Evolutionary conservation across 163 green algal genomes (phyloP).

Genomic region (Prototheca stagnorum): DNA sequence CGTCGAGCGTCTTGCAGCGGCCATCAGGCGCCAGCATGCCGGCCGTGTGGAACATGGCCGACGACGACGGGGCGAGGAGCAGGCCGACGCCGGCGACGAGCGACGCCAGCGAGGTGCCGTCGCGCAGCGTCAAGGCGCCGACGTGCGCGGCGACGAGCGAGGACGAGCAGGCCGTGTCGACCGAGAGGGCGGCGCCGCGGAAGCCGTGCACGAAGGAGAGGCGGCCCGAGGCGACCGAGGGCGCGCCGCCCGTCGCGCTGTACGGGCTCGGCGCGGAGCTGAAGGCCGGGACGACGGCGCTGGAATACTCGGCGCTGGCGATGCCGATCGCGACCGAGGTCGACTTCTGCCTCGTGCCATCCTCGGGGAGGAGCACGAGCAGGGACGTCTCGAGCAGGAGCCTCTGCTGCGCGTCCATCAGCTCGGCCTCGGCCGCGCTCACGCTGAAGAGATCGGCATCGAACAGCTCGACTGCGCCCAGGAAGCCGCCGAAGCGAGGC

Average conservation of each 20-base stretch:
- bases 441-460: slow-evolving; percentile 44
- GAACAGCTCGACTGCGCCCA: slow-evolving; percentile 40
- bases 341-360: not conserved
- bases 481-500: slow-evolving; percentile 47
- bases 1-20: slow-evolving; percentile 79
- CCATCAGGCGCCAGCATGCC: slow-evolving; percentile 72
- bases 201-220: slow-evolving; percentile 37
- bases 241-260: slow-evolving; percentile 32
- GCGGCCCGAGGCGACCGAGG: slow-evolving; percentile 31
- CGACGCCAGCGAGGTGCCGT: slow-evolving; percentile 10
- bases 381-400: slow-evolving; percentile 36
- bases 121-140: slow-evolving; percentile 3
- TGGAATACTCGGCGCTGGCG: slow-evolving; percentile 34
- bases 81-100: slow-evolving; percentile 48
- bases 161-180: slow-evolving; percentile 84
- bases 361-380: not conserved
- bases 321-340: slow-evolving; percentile 37
- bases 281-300: slow-evolving; percentile 12
- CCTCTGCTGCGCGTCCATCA: slow-evolving; percentile 46
- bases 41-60: slow-evolving; percentile 33
- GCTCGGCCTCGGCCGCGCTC: slow-evolving; percentile 19
- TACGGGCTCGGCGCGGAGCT: slow-evolving; percentile 23
- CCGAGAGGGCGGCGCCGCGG: slow-evolving; percentile 29
- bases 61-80: slow-evolving; percentile 28
- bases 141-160: slow-evolving; percentile 53